Conservation (phyloP, 345 rosid genomes). For the Corchorus capsularis region DNA sequence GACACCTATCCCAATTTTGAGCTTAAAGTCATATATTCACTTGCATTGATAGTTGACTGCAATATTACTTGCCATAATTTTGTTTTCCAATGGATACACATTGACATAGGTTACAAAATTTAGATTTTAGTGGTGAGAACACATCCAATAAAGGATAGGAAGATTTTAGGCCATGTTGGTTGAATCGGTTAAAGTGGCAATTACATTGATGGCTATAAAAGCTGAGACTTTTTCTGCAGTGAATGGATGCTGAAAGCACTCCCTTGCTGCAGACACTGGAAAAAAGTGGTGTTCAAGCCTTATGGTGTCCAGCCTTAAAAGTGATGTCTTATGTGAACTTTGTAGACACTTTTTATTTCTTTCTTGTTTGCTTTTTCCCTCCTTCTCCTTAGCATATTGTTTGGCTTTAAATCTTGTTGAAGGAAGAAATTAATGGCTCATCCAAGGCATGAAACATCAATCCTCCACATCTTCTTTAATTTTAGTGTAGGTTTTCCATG, state of each 20-base stretch:
- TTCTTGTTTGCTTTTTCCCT: constrained; percentile 13
- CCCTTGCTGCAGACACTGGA: constrained; percentile 15
- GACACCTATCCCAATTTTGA: neutral
- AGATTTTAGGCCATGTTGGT: neutral
- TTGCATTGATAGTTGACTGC: neutral
- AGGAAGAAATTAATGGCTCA: constrained; percentile 18
- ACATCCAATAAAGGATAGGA: neutral
- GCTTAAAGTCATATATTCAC: neutral
- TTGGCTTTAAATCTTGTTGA: constrained; percentile 1
- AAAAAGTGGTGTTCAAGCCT: constrained; percentile 19
- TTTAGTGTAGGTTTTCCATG: constrained; percentile 29
- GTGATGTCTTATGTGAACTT: constrained; percentile 31
- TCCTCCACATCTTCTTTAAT: neutral
- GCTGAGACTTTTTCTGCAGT: constrained; percentile 11
- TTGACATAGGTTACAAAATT: neutral
- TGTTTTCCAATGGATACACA: neutral
- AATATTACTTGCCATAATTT: neutral
- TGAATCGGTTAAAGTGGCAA: constrained; percentile 23
- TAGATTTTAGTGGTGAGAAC: neutral
- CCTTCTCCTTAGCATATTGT: neutral
- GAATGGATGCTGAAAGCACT: constrained; percentile 25
- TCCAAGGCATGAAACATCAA: constrained; percentile 21
- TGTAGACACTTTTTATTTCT: neutral
- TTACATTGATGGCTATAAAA: constrained; percentile 15
- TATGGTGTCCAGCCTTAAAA: constrained; percentile 35